phyloP scores from a whole-genome alignment of 2,329 filamentous ascomycete species.

The Talaromyces sp. region DNA sequence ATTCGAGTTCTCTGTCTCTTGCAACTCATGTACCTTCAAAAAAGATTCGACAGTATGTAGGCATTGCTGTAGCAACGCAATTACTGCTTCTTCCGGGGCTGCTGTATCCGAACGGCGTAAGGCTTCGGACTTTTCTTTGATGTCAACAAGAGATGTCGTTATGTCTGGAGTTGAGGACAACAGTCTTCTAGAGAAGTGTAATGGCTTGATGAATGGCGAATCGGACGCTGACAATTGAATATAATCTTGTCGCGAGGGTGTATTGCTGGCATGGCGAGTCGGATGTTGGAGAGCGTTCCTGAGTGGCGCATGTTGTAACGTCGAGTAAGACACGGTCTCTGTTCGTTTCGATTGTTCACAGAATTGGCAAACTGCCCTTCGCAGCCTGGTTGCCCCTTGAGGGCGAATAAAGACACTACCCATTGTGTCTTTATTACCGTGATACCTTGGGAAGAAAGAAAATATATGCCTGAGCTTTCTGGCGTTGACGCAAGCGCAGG shows the following conservation, averaged over 20 bases:
- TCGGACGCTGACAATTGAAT: neutral
- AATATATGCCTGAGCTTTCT: conserved; percentile 1
- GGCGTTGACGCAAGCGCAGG: conserved; percentile 1
- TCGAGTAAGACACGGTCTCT: conserved; percentile 19
- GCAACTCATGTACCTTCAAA: conserved; percentile 26
- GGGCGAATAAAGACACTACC: conserved; percentile 34
- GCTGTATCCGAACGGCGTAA: conserved; percentile 31
- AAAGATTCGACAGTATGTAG: conserved; percentile 32
- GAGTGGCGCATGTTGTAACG: conserved; percentile 10
- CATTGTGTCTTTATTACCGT: conserved; percentile 24
- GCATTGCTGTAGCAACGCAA: conserved; percentile 34
- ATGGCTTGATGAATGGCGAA: neutral
- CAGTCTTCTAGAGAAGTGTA: neutral
- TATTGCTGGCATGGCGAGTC: conserved; percentile 4
- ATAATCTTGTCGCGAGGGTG: neutral
- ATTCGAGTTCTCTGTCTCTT: conserved; percentile 29
- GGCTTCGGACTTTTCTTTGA: conserved; percentile 27
- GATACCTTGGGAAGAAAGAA: neutral
- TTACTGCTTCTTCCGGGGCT: conserved; percentile 34
- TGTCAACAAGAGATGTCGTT: conserved; percentile 29
- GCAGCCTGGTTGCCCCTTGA: conserved; percentile 18
- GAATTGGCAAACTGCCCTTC: conserved; percentile 35
- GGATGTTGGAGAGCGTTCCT: conserved; percentile 6
- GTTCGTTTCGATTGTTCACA: conserved; percentile 34
- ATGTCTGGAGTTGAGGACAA: neutral